Evolutionary conservation across 176 grass and related monocot genomes (phyloP), one percentile per base, ranked within the genome.

Genomic region (Avena insularis): DNA sequence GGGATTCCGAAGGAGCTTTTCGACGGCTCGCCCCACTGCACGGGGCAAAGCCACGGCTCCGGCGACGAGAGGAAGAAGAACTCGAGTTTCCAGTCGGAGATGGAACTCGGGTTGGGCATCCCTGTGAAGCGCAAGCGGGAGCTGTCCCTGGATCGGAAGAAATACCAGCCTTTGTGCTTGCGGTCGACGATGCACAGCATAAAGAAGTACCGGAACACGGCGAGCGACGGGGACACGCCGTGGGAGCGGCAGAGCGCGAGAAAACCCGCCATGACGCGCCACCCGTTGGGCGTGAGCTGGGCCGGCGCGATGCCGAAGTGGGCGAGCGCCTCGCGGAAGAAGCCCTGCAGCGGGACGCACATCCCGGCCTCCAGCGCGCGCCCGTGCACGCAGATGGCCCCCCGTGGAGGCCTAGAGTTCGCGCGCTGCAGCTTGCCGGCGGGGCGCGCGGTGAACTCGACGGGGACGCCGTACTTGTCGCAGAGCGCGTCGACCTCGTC

Each of bases 171-270:
- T 4, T 0, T 0, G 15, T 70, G 38, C 68, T 0, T 6, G 0
- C 45, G 17, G 38, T 0, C 1, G 9, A 2, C 1, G 36, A 5
- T 0, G 0, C 0, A 1, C 36, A 71, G 17, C 8, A 12, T 0
- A 9, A 71, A 71, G 19, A 71, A 71, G 4, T 1, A 19, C 38
- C 19, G 68, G 68, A 71, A 71, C 68, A 71, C 16, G 4, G 68
- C 38, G 19, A 71, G 68, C 1, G 19, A 71, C 9, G 4, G 38
- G 19, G 19, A 36, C 36, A 46, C 68, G 4, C 38, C 38, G 36
- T 5, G 9, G 19, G 68, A 46, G 68, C 2, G 36, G 3, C 68
- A 71, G 3, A 71, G 68, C 38, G 2, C 68, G 38, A 71, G 0
- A 10, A 71, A 71, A 9, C 68, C 68, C 0, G 38, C 19, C 68